Evolutionary conservation across 2,329 filamentous ascomycete genomes (phyloP).

Genomic region (Tolypocladium sp.): DNA sequence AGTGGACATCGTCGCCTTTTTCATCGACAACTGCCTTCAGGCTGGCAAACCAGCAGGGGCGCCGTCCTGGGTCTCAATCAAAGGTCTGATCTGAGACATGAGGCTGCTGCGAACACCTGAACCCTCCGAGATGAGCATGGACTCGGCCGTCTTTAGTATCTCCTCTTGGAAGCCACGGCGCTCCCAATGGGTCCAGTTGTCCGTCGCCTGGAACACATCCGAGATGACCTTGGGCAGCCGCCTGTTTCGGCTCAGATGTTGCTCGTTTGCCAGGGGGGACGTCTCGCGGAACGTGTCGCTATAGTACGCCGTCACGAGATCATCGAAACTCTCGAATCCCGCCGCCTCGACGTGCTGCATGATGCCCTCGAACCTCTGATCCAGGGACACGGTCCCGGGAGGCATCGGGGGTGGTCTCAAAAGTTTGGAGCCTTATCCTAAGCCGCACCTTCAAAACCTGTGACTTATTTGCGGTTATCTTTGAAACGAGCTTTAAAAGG

Average conservation of each 20-base stretch:
- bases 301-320: slow-evolving; percentile 16
- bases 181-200: slow-evolving; percentile 14
- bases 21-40: too few relatives aligned
- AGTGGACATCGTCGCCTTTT: too few relatives aligned
- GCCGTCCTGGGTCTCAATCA: slow-evolving; percentile 9
- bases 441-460: too few relatives aligned
- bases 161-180: slow-evolving; percentile 16
- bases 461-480: too few relatives aligned
- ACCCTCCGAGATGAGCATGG: slow-evolving; percentile 10
- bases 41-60: background rate
- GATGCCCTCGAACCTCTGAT: slow-evolving; percentile 12
- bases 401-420: too few relatives aligned
- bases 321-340: slow-evolving; percentile 16
- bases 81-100: slow-evolving; percentile 6
- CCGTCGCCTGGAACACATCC: slow-evolving; percentile 9
- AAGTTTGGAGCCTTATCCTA: too few relatives aligned
- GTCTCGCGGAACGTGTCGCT: slow-evolving; percentile 8
- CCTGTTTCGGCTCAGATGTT: slow-evolving; percentile 14
- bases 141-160: slow-evolving; percentile 13
- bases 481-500: too few relatives aligned
- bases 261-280: slow-evolving; percentile 13
- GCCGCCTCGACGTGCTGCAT: slow-evolving; percentile 11
- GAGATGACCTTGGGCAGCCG: slow-evolving; percentile 14
- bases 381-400: too few relatives aligned
- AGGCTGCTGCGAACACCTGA: slow-evolving; percentile 1